Evolutionary conservation across 192 early-diverging fungal species (phyloP), one percentile per base, ranked within the genome.

Genomic region (Pilaira anomala): DNA sequence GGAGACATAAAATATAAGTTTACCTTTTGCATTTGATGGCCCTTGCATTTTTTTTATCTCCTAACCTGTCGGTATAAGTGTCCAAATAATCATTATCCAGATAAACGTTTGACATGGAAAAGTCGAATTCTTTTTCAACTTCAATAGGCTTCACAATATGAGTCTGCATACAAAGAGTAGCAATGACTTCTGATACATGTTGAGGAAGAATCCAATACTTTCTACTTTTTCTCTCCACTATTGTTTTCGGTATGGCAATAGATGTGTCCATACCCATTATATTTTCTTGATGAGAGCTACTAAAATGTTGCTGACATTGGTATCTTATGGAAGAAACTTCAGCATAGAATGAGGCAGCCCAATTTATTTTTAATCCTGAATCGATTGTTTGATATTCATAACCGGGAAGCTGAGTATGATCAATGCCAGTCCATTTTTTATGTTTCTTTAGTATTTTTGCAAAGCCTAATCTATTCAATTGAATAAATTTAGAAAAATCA

Each of bases 371-470:
- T 92, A 93, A 7, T 88, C 82, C 12, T 80, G 71, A 72, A 67
- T 36, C 5, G 2, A 36, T 36, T 36, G 79, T 78, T 93, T 89
- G 65, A 95, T 76, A 65, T 85, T 74, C 73, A 86, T 72, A 74
- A 76, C 72, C 25, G 73, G 88, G 86, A 72, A 90, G 58, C 18
- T 86, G 78, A 72, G 85, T 79, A 46, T 95, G 76, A 30, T 81
- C 69, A 64, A 83, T 89, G 9, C 66, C 69, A 13, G 93, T 90
- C 73, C 91, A 88, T 70, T 93, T 92, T 76, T 96, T 93, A 71
- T 96, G 95, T 76, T 98, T 98, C 76, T 96, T 96, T 61, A 98
- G 77, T 67, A 96, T 96, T 84, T 95, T 88, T 61, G 84, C 78
- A 61, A 92, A 90, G 22, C 88, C 90, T 16, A 85, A 84, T 66